These are phyloP conservation scores for Xylaria sp. DNA, from an alignment of 495 filamentous ascomycete species.

Conservation along the genomic window DNA sequence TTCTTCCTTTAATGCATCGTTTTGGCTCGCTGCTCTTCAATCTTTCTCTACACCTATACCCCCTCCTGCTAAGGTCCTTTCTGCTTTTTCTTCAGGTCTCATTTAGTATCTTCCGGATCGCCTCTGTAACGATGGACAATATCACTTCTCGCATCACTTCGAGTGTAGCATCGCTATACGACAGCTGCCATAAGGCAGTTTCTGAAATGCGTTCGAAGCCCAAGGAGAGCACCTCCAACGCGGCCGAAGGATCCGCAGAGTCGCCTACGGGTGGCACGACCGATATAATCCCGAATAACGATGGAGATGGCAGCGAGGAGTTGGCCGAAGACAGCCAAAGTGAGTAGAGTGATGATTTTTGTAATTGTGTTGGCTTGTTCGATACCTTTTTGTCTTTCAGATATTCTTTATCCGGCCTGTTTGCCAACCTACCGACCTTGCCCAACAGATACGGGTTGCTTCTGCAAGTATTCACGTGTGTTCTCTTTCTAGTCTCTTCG, in stretches of 20 bases:
- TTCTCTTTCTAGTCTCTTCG: not conserved
- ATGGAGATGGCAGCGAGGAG: not conserved
- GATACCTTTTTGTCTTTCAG: not conserved
- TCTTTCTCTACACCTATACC: not conserved
- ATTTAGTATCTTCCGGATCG: not conserved
- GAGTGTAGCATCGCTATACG: not conserved
- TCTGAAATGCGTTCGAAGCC: not conserved
- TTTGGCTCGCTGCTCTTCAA: not conserved
- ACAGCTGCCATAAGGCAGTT: not conserved
- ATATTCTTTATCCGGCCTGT: not conserved
- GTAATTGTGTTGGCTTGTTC: not conserved
- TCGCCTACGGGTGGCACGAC: not conserved
- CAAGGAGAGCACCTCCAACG: not conserved
- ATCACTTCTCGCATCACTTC: not conserved
- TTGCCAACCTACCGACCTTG: not conserved
- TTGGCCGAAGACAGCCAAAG: not conserved
- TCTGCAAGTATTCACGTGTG: not conserved
- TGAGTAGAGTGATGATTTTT: not conserved
- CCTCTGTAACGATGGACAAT: not conserved
- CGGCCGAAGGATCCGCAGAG: not conserved
- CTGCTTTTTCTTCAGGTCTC: not conserved
- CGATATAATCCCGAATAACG: not conserved
- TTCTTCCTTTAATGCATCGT: not conserved
- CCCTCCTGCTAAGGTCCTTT: not conserved
- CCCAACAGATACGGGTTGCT: not conserved